Evolutionary conservation across 2,329 filamentous ascomycete species (phyloP).

Genomic region (Cordyceps militaris): DNA sequence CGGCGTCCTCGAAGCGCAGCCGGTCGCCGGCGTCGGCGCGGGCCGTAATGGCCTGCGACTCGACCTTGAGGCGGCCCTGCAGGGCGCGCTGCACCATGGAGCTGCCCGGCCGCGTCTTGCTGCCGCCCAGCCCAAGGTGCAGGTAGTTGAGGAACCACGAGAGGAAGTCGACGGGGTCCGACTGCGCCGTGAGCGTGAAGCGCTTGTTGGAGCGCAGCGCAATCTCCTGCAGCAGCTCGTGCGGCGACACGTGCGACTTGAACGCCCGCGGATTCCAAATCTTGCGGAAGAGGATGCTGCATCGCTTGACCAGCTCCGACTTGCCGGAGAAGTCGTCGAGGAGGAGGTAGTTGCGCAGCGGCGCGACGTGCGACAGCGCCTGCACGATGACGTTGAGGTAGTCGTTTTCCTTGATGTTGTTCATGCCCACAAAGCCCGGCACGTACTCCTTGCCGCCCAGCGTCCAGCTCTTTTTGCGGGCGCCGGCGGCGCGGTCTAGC

Average conservation of each 20-base stretch:
- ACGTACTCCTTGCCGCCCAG: conserved; percentile 78
- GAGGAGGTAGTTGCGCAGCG: conserved; percentile 85
- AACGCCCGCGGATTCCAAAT: conserved; percentile 98
- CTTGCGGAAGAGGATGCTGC: conserved; percentile 86
- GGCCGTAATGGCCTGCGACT: conserved; percentile 88
- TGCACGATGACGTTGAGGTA: conserved; percentile 96
- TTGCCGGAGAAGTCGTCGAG: conserved; percentile 69
- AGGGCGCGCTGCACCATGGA: conserved; percentile 90
- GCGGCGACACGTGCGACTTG: conserved; percentile 92
- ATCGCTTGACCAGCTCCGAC: conserved; percentile 77
- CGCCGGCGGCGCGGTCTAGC: conserved; percentile 59
- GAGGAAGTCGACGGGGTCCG: conserved; percentile 92
- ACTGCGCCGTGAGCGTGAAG: conserved; percentile 84
- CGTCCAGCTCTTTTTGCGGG: conserved; percentile 53
- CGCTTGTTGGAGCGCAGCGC: conserved; percentile 84
- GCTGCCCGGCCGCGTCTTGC: conserved; percentile 73
- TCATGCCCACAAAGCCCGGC: conserved; percentile 96
- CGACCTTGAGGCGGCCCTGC: conserved; percentile 84
- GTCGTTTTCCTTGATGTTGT: conserved; percentile 99
- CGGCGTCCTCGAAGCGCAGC: conserved; percentile 86
- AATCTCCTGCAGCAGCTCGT: conserved; percentile 94
- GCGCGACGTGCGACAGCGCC: conserved; percentile 80
- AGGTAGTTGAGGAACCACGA: conserved; percentile 97
- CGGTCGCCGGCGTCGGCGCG: conserved; percentile 82
- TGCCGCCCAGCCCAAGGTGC: conserved; percentile 84